A percentile compares a stretch with the other conserved stretches of the same genome.
Conservation (phyloP, 192 early-diverging fungal genomes). For the Backusella circina region DNA sequence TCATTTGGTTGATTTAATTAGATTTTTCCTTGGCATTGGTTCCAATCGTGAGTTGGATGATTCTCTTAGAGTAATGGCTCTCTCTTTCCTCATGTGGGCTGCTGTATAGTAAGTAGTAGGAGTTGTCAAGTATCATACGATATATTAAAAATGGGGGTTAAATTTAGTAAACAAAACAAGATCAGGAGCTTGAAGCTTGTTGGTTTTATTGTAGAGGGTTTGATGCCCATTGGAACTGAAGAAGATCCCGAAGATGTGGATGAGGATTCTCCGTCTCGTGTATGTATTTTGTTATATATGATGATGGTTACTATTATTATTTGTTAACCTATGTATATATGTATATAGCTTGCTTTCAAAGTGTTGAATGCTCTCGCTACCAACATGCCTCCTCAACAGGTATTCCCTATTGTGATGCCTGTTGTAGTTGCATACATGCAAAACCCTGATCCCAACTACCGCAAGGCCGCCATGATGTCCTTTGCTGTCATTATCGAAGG, state of each 20-base stretch:
- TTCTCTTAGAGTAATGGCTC: slow-evolving; percentile 68
- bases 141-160: background rate
- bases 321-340: background rate
- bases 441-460: slow-evolving; percentile 64
- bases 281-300: slow-evolving; percentile 4
- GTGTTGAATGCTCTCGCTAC: slow-evolving; percentile 79
- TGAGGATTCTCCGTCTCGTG: slow-evolving; percentile 74
- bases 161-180: slow-evolving; percentile 68
- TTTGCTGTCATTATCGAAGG: slow-evolving; percentile 82
- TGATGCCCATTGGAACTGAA: slow-evolving; percentile 84
- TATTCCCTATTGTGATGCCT: slow-evolving; percentile 77
- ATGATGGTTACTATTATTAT: background rate
- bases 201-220: slow-evolving; percentile 65
- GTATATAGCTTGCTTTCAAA: slow-evolving; percentile 37
- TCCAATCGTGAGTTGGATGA: slow-evolving; percentile 66
- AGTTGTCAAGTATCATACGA: background rate
- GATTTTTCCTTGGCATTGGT: slow-evolving; percentile 76
- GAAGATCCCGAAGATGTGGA: slow-evolving; percentile 76
- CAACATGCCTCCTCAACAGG: slow-evolving; percentile 81
- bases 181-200: slow-evolving; percentile 84
- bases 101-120: slow-evolving; percentile 63
- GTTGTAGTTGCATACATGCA: slow-evolving; percentile 78
- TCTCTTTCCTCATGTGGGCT: slow-evolving; percentile 80
- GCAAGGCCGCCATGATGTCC: slow-evolving; percentile 87
- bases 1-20: slow-evolving; percentile 76